Base-by-base conservation (phyloP, 331 rosid genomes). In the Malus hybrid region DNA sequence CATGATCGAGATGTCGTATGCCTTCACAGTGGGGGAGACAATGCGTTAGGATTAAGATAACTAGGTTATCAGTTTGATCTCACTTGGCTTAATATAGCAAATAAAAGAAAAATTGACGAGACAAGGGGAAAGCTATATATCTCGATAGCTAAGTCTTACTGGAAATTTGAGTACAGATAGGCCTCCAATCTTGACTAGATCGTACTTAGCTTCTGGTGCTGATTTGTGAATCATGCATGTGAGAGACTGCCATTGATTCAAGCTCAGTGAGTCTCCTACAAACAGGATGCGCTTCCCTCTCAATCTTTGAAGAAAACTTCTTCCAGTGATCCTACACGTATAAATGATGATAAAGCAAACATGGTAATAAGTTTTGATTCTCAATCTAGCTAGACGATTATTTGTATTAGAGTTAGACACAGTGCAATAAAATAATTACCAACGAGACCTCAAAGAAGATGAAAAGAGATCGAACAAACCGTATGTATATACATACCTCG, bases 231-330 rank as follows among this genome's bases (percentile, higher is more conserved):
- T 83, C 85, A 90, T 59, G 65, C 98, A 93, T 14, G 71, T 3
- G 3, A 93, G 83, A 42, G 96, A 93, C 69, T 89, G 76, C 83
- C 86, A 89, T 13, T 93, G 97, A 76, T 93, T 89, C 24, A 81
- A 24, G 75, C 95, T 89, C 0, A 90, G 39, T 24, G 96, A 93
- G 73, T 93, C 98, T 29, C 97, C 98, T 2, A 90, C 9, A 18
- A 87, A 90, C 93, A 93, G 87, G 7, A 93, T 89, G 65, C 88
- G 65, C 83, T 93, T 90, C 33, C 88, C 92, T 67, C 65, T 82
- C 4, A 78, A 64, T 71, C 80, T 77, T 61, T 52, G 64, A 69
- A 93, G 63, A 48, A 93, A 87, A 22, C 50, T 72, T 63, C 74
- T 46, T 59, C 85, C 95, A 42, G 82, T 85, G 77, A 90, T 87